Base-by-base conservation (phyloP, 2,329 filamentous ascomycete species). In the Penicillium sp. region DNA sequence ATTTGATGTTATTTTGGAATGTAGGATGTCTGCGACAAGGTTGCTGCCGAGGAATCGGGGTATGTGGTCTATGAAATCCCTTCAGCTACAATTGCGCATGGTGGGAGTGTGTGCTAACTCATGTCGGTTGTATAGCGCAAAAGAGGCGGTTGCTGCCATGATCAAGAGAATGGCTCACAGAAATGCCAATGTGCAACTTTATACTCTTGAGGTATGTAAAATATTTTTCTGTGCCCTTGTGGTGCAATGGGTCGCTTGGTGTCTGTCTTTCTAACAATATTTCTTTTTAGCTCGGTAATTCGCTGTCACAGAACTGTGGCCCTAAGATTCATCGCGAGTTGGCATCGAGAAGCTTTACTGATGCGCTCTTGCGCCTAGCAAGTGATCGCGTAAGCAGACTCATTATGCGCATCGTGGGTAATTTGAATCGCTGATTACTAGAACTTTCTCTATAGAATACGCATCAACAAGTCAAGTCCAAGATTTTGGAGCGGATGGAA, bases 401-500 rank as follows among this genome's bases (percentile, higher is more conserved):
- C 21, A 16, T 47, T 13, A 39, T 26, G 19, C 9, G 16, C 19
- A 46, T 14, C 43, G 57, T 50, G 59, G 24, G 26, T 45, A 57
- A 49, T 48, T 43, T 26, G n/a, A 29, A 39, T 37, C 29, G 29
- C 47, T 50, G 22, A 50, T 21, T 6, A 26, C 22, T 3, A 19
- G n/a, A 10, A 19, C n/a, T 19, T 48, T 21, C 26, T 16, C 37
- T 44, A 3, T 59, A 85, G 77, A 99, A 96, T 74, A 97, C 93
- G 52, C 95, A 98, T 75, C 89, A 90, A 72, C 91, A 96, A 75
- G 95, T 99, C 72, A 98, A 98, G 78, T 86, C 91, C 63, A 98
- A 97, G 84, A 96, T 99, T 63, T 78, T 98, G 57, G 93, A 98
- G 80, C 87, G 93, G 65, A 98, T 98, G 91, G 88, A 90, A 73